Conservation (phyloP, 2,329 filamentous ascomycete genomes). For the Botryotinia globosa region DNA sequence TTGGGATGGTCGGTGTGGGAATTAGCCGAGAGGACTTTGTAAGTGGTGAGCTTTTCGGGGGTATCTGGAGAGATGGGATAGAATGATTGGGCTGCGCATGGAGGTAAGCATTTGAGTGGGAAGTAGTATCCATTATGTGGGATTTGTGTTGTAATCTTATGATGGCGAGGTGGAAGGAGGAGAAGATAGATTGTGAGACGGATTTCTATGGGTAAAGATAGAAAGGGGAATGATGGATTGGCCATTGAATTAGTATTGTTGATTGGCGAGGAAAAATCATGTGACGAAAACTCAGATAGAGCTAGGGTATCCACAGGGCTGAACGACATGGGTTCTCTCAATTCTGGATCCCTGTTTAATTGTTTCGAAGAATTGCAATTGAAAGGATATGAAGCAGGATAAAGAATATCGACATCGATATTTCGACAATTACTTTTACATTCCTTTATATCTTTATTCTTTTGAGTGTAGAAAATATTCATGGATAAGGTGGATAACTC, state of each 20-base stretch:
- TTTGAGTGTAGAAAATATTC: conserved; percentile 27
- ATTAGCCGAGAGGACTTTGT: conserved; percentile 33
- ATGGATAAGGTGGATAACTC: conserved; percentile 17
- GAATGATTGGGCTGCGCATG: conserved; percentile 25
- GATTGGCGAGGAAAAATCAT: neutral
- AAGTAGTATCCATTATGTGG: conserved; percentile 34
- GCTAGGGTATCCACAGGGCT: neutral
- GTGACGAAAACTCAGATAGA: neutral
- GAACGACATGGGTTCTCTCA: neutral
- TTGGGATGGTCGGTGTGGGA: conserved; percentile 23
- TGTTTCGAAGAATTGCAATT: conserved; percentile 8
- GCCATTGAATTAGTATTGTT: neutral
- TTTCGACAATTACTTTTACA: conserved; percentile 30
- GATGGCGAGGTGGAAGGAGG: conserved; percentile 32
- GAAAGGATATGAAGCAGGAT: conserved; percentile 11
- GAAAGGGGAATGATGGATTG: conserved; percentile 28
- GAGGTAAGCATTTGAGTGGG: conserved; percentile 24
- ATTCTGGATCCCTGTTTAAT: neutral
- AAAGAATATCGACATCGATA: conserved; percentile 29
- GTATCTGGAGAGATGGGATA: conserved; percentile 27
- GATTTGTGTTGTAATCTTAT: conserved; percentile 34
- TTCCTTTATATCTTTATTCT: conserved; percentile 11
- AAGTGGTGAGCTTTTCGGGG: conserved; percentile 28
- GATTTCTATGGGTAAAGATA: conserved; percentile 34
- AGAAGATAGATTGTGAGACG: conserved; percentile 34